Evolutionary conservation across 75 land plant species (phyloP).

Genomic region (Azolla pinnata): DNA sequence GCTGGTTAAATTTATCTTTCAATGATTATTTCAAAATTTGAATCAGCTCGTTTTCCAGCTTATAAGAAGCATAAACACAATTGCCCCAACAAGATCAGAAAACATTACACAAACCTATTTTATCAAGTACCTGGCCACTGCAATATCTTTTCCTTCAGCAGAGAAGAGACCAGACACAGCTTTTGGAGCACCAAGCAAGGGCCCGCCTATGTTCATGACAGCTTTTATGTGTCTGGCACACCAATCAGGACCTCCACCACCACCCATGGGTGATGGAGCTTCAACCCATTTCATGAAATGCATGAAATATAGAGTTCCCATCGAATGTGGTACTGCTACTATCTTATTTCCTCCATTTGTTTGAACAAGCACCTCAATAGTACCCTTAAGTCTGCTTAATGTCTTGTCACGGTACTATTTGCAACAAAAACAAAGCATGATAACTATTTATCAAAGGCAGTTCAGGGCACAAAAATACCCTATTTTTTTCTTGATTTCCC

Average conservation of each 20-base stretch:
- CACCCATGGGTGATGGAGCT: slow-evolving; percentile 66
- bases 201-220: slow-evolving; percentile 63
- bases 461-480: too few relatives aligned
- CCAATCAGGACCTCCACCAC: slow-evolving; percentile 73
- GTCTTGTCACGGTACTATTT: slow-evolving; percentile 57
- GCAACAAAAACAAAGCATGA: slow-evolving; percentile 3
- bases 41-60: too few relatives aligned
- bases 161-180: slow-evolving; percentile 61
- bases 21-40: too few relatives aligned
- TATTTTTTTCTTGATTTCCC: too few relatives aligned
- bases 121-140: slow-evolving; percentile 71
- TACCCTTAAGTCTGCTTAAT: slow-evolving; percentile 59
- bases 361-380: slow-evolving; percentile 54
- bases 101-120: too few relatives aligned
- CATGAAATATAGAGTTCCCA: slow-evolving; percentile 72
- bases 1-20: too few relatives aligned
- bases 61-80: too few relatives aligned
- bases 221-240: slow-evolving; percentile 68
- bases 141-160: slow-evolving; percentile 77
- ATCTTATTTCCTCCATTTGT: slow-evolving; percentile 54
- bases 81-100: too few relatives aligned
- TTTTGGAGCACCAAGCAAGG: slow-evolving; percentile 77
- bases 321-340: slow-evolving; percentile 76
- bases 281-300: slow-evolving; percentile 89
- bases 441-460: too few relatives aligned